These are phyloP conservation scores for Drechslera avenae DNA, from an alignment of 2,329 filamentous ascomycete species.

Conservation along the genomic window DNA sequence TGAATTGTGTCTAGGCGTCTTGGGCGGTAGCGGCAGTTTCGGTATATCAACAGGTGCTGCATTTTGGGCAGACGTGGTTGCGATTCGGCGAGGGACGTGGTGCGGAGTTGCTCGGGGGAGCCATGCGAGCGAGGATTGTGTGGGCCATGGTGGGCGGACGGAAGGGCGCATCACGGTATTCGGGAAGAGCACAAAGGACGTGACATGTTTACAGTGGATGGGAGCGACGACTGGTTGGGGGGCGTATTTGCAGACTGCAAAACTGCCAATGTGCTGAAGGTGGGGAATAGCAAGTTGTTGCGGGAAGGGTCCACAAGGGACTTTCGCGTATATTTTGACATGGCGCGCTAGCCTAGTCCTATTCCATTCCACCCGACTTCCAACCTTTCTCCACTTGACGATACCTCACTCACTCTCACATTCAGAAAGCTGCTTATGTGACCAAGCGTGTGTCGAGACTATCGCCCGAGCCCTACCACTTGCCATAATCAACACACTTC, in stretches of 20 bases:
- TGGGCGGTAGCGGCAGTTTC: conserved; percentile 34
- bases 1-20: conserved; percentile 62
- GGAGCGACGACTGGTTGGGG: conserved; percentile 2
- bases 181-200: background rate
- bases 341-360: conserved; percentile 27
- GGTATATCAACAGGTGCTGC: conserved; percentile 35
- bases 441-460: too few species aligned
- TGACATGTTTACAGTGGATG: conserved; percentile 31
- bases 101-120: conserved; percentile 30
- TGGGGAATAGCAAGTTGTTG: background rate
- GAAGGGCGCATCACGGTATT: conserved; percentile 36
- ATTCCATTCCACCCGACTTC: background rate
- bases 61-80: conserved; percentile 32
- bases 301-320: conserved; percentile 1
- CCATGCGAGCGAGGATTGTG: conserved; percentile 23
- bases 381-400: too few species aligned
- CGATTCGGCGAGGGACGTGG: conserved; percentile 34
- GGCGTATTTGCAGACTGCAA: conserved; percentile 1
- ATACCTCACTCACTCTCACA: background rate
- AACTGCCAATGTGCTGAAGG: conserved; percentile 2
- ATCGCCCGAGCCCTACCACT: too few species aligned
- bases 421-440: too few species aligned
- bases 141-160: conserved; percentile 31
- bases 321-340: conserved; percentile 27
- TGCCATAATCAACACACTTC: background rate